Conservation (phyloP, 1,284 basidiomycete species). For the Leucoagaricus sp. region DNA sequence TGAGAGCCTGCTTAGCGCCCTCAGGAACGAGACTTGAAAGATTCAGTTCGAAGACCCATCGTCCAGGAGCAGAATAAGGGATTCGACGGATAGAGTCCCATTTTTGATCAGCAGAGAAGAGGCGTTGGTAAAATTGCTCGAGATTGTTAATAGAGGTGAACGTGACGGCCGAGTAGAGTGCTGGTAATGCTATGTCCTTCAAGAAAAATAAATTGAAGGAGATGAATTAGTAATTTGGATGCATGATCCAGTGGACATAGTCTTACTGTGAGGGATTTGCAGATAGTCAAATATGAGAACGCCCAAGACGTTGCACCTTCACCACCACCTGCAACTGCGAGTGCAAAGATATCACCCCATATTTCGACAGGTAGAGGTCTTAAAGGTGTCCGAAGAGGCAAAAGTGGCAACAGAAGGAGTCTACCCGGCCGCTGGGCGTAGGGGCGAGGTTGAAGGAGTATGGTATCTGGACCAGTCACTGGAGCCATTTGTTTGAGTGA, state of each 20-base stretch:
- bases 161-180: constrained; percentile 63
- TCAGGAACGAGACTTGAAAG: constrained; percentile 54
- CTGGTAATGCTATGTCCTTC: constrained; percentile 69
- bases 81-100: constrained; percentile 88
- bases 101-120: constrained; percentile 66
- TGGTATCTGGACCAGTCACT: constrained; percentile 11
- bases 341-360: constrained; percentile 64
- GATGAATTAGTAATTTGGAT: constrained; percentile 5
- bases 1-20: constrained; percentile 47
- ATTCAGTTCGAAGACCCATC: constrained; percentile 79
- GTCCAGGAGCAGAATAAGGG: constrained; percentile 79
- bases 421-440: constrained; percentile 54
- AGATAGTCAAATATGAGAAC: constrained; percentile 58
- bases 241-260: constrained; percentile 4
- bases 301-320: constrained; percentile 26
- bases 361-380: constrained; percentile 68
- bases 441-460: constrained; percentile 51
- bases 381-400: constrained; percentile 50
- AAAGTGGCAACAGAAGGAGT: constrained; percentile 66
- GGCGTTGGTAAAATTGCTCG: constrained; percentile 53
- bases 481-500: not conserved
- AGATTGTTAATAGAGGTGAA: constrained; percentile 51
- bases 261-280: constrained; percentile 73
- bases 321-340: constrained; percentile 38
- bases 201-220: not conserved